Base-by-base conservation (phyloP, 345 rosid species). In the Psidium guajava region DNA sequence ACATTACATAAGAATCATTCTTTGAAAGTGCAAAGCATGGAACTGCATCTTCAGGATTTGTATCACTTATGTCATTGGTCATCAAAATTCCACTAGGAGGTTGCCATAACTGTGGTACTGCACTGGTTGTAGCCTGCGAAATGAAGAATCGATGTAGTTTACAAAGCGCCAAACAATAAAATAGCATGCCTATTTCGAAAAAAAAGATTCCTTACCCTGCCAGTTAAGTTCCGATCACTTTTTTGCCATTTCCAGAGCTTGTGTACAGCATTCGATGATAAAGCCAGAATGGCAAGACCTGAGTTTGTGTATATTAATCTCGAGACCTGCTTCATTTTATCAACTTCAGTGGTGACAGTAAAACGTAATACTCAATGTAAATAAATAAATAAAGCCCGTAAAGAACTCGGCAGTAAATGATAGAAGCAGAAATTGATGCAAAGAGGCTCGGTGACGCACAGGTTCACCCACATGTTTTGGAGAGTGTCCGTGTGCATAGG, bases 201-300 rank as follows among this genome's bases (percentile, higher is more conserved):
- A 18, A 27, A 82, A 50, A 84, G 58, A 55, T 77, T 49, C 24
- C 54, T 69, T 87, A 96, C 99, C 98, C 93, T 93, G 82, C 87
- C 93, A 32, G 86, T 82, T 80, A 32, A 22, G 85, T 92, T 93
- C n/a, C 93, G 89, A 40, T 95, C 98, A 90, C 88, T 93, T 87
- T 92, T 91, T 86, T 91, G 98, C 99, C 99, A 96, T 87, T 96
- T 96, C 98, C 99, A 96, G 75, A 95, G 94, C 92, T 93, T 94
- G 89, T 96, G 99, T 28, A 95, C 96, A 27, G 99, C 99, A 93
- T 96, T 96, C 84, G 96, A 93, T 55, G 95, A 91, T 89, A 96
- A 92, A 57, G 96, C 99, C 90, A 95, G 90, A 82, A 95, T 89
- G 58, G 97, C 95, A 57, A 86, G 85, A 58, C 98, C 99, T 74